Conservation (phyloP, 306 rosid genomes). For the Prunus dulcis region DNA sequence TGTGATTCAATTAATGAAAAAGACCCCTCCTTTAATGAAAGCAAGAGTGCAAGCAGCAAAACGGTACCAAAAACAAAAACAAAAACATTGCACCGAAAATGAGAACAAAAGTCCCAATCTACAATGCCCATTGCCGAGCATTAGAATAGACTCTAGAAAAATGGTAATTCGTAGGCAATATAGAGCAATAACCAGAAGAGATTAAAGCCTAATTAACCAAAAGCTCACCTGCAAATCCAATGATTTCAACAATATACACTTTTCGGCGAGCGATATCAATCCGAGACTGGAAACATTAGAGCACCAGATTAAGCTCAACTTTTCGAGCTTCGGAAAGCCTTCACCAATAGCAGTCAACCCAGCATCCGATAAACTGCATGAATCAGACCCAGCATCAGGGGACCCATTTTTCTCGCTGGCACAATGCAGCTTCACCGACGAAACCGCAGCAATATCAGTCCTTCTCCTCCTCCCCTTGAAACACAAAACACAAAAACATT, state of each 20-base stretch:
- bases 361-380: conserved; percentile 61
- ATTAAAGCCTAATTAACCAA: not conserved
- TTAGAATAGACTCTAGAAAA: not conserved
- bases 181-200: not conserved
- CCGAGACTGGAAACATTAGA: conserved; percentile 68
- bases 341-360: conserved; percentile 67
- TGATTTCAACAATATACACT: conserved; percentile 57
- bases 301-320: conserved; percentile 85
- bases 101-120: not conserved
- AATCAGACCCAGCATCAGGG: conserved; percentile 42
- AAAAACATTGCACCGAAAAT: not conserved
- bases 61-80: not conserved
- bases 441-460: conserved; percentile 11
- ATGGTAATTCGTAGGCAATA: no score
- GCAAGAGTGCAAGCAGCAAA: not conserved
- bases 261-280: conserved; percentile 50
- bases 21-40: not conserved
- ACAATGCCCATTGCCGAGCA: not conserved
- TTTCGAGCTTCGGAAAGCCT: conserved; percentile 79
- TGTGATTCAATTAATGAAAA: not conserved
- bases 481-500: not conserved
- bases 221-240: conserved; percentile 82
- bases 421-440: conserved; percentile 34
- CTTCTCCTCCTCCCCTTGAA: conserved; percentile 51
- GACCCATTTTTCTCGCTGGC: conserved; percentile 30